phyloP scores from a whole-genome alignment of 768 basidiomycete genomes.

The Ramaria sp. region DNA sequence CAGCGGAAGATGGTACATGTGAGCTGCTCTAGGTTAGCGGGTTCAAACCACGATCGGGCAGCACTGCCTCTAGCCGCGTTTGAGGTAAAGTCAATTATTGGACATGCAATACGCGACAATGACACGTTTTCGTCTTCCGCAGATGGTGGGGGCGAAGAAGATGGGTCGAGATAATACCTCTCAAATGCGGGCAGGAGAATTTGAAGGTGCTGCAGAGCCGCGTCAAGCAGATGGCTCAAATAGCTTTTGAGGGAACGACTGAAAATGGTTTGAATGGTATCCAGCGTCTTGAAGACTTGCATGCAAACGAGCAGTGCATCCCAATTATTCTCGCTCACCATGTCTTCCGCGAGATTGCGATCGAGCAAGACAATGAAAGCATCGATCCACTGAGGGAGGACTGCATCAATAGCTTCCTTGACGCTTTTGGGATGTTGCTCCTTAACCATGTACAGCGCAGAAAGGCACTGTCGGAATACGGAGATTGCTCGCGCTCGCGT shows the following conservation, averaged over 20 bases:
- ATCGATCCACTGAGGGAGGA: slow-evolving; percentile 87
- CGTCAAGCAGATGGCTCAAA: slow-evolving; percentile 47
- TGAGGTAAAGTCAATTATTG: slow-evolving; percentile 73
- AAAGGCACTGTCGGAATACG: slow-evolving; percentile 85
- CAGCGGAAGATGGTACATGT: slow-evolving; percentile 53
- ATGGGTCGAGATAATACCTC: slow-evolving; percentile 48
- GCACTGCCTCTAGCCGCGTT: slow-evolving; percentile 54
- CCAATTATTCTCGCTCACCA: slow-evolving; percentile 55
- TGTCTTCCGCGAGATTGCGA: slow-evolving; percentile 53
- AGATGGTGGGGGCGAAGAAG: slow-evolving; percentile 46
- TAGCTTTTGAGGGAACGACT: slow-evolving; percentile 58
- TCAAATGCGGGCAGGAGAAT: slow-evolving; percentile 49
- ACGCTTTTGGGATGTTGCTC: slow-evolving; percentile 83
- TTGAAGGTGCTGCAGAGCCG: slow-evolving; percentile 50
- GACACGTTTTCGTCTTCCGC: slow-evolving; percentile 72
- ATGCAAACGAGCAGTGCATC: slow-evolving; percentile 70
- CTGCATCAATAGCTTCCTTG: slow-evolving; percentile 66
- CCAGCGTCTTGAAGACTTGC: slow-evolving; percentile 84
- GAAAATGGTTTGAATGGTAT: slow-evolving; percentile 73
- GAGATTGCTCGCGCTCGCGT: slow-evolving; percentile 80
- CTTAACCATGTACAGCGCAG: slow-evolving; percentile 89
- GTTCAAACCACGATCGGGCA: slow-evolving; percentile 52
- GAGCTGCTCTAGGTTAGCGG: slow-evolving; percentile 38
- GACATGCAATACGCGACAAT: slow-evolving; percentile 64
- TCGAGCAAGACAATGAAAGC: slow-evolving; percentile 73